These are phyloP conservation scores for Solanum virginianum DNA, from an alignment of 257 asterid species.

Conservation along the genomic window DNA sequence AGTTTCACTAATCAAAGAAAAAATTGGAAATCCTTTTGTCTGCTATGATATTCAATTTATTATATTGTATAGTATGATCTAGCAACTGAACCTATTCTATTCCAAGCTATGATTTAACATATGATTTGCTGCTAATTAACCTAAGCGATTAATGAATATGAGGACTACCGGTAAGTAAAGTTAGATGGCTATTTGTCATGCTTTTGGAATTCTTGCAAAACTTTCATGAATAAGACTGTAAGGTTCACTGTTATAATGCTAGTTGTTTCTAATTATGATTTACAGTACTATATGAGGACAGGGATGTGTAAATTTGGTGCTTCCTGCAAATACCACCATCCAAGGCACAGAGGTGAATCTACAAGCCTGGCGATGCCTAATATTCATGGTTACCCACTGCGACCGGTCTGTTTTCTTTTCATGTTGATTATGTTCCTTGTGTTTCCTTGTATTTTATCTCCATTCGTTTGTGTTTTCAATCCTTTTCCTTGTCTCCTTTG, in stretches of 20 bases:
- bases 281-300: slow-evolving; percentile 61
- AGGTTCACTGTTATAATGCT: background rate
- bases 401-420: slow-evolving; percentile 7
- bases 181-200: background rate
- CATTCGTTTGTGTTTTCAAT: background rate
- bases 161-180: background rate
- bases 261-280: slow-evolving; percentile 5
- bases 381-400: slow-evolving; percentile 5
- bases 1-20: background rate
- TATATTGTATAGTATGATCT: background rate
- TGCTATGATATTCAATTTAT: background rate
- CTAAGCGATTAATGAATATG: background rate
- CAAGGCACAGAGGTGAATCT: slow-evolving; percentile 49
- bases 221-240: background rate
- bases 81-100: background rate
- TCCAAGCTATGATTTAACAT: background rate
- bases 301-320: slow-evolving; percentile 66
- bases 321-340: slow-evolving; percentile 82
- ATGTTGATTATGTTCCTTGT: background rate
- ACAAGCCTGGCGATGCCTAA: slow-evolving; percentile 25
- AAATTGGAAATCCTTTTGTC: background rate
- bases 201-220: background rate
- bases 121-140: background rate
- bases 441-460: background rate
- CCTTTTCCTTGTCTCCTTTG: background rate